These are phyloP conservation scores for Jaltomata sinuosa DNA, from an alignment of 257 asterid species.

Conservation along the genomic window DNA sequence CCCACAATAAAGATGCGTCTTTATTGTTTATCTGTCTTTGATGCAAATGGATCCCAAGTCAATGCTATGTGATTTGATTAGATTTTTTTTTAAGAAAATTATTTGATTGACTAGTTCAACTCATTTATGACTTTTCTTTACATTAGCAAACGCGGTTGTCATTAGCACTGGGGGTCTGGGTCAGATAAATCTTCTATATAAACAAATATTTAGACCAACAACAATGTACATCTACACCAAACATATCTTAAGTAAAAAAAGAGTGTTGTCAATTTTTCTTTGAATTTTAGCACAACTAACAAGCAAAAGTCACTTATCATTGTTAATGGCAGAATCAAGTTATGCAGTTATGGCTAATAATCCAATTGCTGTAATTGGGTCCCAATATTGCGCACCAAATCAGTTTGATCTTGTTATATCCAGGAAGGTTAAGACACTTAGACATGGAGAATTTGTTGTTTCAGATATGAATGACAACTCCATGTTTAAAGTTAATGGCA, in stretches of 20 bases:
- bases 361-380: constrained; percentile 14
- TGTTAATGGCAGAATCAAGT: neutral
- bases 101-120: too few relatives aligned
- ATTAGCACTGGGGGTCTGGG: too few relatives aligned
- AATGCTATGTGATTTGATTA: too few relatives aligned
- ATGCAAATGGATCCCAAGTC: too few relatives aligned
- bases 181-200: too few relatives aligned
- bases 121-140: too few relatives aligned
- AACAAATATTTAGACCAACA: too few relatives aligned
- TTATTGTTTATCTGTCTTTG: too few relatives aligned
- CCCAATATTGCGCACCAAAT: constrained; percentile 13
- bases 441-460: constrained; percentile 2
- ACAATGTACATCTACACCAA: neutral
- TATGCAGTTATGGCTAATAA: neutral
- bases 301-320: neutral
- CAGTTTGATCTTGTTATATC: constrained; percentile 15
- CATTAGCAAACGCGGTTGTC: too few relatives aligned
- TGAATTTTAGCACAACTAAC: neutral
- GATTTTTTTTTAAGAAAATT: too few relatives aligned
- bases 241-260: neutral
- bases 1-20: too few relatives aligned
- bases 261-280: neutral
- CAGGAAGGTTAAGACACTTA: neutral
- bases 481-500: constrained; percentile 21
- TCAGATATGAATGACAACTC: constrained; percentile 15